phyloP scores from a whole-genome alignment of 305 asterid genomes.

The Andrographis paniculata region DNA sequence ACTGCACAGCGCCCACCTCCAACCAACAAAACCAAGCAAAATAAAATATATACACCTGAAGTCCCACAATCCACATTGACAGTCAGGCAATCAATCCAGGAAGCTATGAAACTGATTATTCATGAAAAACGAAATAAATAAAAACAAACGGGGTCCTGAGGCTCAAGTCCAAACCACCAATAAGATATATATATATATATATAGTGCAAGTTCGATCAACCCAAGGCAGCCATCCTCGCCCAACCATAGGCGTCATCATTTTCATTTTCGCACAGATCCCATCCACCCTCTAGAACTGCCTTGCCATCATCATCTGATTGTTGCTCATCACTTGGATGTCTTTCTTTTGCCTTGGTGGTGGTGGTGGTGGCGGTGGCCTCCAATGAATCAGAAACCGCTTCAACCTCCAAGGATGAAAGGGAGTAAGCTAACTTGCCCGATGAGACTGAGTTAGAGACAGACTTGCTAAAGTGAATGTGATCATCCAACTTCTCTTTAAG shows the following conservation, averaged over 20 bases:
- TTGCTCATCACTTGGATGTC: too few relatives aligned
- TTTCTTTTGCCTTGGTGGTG: too few relatives aligned
- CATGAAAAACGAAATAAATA: too few relatives aligned
- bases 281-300: slow-evolving; percentile 43
- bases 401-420: slow-evolving; percentile 16
- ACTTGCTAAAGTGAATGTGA: slow-evolving; percentile 47
- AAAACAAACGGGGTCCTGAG: too few relatives aligned
- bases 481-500: slow-evolving; percentile 68
- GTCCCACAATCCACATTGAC: neutral
- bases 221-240: too few relatives aligned
- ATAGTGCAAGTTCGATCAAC: too few relatives aligned
- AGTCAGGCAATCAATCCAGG: slow-evolving; percentile 17
- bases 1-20: neutral
- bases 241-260: too few relatives aligned
- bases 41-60: neutral
- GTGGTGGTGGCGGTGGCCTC: too few relatives aligned
- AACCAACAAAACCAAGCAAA: neutral
- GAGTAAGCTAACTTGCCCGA: slow-evolving; percentile 49
- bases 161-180: too few relatives aligned
- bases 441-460: slow-evolving; percentile 48
- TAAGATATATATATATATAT: too few relatives aligned
- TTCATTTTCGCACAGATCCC: slow-evolving; percentile 70
- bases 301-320: slow-evolving; percentile 16
- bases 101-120: too few relatives aligned
- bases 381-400: slow-evolving; percentile 1